Base-by-base conservation (phyloP, 176 grass and related monocot species). In the Triticum turgidum region DNA sequence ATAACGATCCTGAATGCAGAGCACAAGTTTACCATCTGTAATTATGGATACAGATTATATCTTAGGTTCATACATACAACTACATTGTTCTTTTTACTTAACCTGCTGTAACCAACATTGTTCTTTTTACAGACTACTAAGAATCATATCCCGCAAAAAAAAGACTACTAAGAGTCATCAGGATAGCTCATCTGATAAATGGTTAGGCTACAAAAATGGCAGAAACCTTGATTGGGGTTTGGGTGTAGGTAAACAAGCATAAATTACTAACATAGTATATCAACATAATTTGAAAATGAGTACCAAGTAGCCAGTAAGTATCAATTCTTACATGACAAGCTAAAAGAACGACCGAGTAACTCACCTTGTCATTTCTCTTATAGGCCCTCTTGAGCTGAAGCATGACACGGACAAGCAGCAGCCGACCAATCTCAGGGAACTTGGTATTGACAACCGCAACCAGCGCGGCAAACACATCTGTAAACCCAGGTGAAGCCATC, bases 401-500 rank as follows among this genome's bases (percentile, higher is more conserved):
- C 49, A 96, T 90, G 58, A 98, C 91, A 30, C 92, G 94, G 9
- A 86, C 79, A 54, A 98, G 80, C 70, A 98, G 83, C 82, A 98
- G 65, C 15, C 89, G 69, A 6, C 94, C 94, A 21, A 98, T 80
- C 84, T 94, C 92, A 33, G 94, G 93, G 69, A 98, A 96, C 72
- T 98, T 96, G 20, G 94, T 98, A 70, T 96, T 98, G 18, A 98
- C 97, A 68, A 98, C 90, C 0, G 97, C 90, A 9, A 94, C 97
- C 39, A 98, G 87, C 4, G 92, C 94, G 3, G 97, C 76, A 76
- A 98, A 98, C n/a, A 98, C 92, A 83, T 96, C 94, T 0, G 94
- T 98, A 77, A 98, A 98, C 37, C 97, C 97, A 58, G 97, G 97
- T 4, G 97, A 98, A 5, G 97, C 94, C 90, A 98, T 95, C 75